These are phyloP conservation scores for Eragrostis curvula DNA, from an alignment of 176 grass and related monocot species.

Conservation along the genomic window DNA sequence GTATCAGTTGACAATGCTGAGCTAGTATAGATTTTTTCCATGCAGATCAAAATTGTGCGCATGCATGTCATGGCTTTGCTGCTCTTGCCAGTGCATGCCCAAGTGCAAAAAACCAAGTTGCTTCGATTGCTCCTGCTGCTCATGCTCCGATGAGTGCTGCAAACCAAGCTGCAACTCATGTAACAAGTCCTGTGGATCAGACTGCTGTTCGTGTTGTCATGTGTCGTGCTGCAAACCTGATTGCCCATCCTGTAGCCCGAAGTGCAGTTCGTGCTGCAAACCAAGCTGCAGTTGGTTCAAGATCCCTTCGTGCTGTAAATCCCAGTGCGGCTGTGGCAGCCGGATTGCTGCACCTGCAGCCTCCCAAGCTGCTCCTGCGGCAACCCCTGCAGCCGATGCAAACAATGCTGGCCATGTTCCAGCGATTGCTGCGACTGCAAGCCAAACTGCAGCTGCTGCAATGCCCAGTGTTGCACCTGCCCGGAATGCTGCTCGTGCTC, in stretches of 20 bases:
- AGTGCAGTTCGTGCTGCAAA: constrained; percentile 30
- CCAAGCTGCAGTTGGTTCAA: constrained; percentile 28
- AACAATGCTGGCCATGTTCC: constrained; percentile 41
- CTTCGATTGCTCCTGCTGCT: constrained; percentile 46
- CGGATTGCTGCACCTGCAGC: constrained; percentile 21
- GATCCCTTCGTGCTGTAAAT: constrained; percentile 10
- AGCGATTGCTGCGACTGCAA: constrained; percentile 26
- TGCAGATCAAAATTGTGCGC: constrained; percentile 57
- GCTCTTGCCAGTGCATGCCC: constrained; percentile 33
- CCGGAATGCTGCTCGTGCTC: constrained; percentile 44
- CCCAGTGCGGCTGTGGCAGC: constrained; percentile 8
- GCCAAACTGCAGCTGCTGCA: constrained; percentile 35
- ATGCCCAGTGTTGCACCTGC: constrained; percentile 45
- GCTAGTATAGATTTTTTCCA: background rate
- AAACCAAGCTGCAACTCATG: constrained; percentile 29
- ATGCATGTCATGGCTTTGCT: constrained; percentile 52
- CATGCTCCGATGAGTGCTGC: constrained; percentile 42
- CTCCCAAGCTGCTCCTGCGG: constrained; percentile 9
- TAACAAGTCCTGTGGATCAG: constrained; percentile 20
- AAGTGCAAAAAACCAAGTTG: constrained; percentile 31
- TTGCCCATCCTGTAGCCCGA: constrained; percentile 11
- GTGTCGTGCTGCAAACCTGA: background rate
- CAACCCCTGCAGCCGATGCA: constrained; percentile 36
- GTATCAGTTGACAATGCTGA: background rate
- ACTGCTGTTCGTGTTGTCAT: constrained; percentile 14